A percentile compares a stretch with the other conserved stretches of the same genome.
phyloP scores from a whole-genome alignment of 495 filamentous ascomycete genomes.

The Pyronema domesticum region DNA sequence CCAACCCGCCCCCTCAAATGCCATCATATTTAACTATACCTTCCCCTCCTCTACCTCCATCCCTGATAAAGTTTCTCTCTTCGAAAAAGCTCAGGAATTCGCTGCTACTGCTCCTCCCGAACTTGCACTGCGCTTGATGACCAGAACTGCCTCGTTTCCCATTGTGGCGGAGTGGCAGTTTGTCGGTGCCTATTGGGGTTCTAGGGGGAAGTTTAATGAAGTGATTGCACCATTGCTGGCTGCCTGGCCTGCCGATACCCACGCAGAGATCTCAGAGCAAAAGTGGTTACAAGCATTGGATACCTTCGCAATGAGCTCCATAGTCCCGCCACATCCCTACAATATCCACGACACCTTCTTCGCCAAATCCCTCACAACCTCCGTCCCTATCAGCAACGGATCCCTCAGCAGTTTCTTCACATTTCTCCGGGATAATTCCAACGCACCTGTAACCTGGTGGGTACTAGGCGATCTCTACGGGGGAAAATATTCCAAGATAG shows the following conservation, averaged over 20 bases:
- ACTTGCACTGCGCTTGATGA: slow-evolving; percentile 8
- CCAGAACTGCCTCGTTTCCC: background rate
- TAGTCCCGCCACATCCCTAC: background rate
- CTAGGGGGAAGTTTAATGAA: slow-evolving; percentile 8
- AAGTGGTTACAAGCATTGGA: slow-evolving; percentile 12
- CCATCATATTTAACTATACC: slow-evolving; percentile 12
- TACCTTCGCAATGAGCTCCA: slow-evolving; percentile 5
- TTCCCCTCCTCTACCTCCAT: slow-evolving; percentile 5
- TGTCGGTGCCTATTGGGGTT: slow-evolving; percentile 18
- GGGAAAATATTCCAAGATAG: slow-evolving; percentile 32
- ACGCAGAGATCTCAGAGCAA: slow-evolving; percentile 2
- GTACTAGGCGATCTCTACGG: slow-evolving; percentile 40
- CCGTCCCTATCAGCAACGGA: slow-evolving; percentile 7
- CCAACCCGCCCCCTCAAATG: slow-evolving; percentile 34
- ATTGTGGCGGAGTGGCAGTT: slow-evolving; percentile 5
- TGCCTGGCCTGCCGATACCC: slow-evolving; percentile 8
- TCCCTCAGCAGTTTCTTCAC: slow-evolving; percentile 15
- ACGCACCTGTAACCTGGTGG: slow-evolving; percentile 29
- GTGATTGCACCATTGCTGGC: slow-evolving; percentile 18
- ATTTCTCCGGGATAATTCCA: slow-evolving; percentile 1
- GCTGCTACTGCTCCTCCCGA: slow-evolving; percentile 9
- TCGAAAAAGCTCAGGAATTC: slow-evolving; percentile 11
- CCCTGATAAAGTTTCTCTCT: slow-evolving; percentile 9
- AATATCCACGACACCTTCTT: slow-evolving; percentile 14
- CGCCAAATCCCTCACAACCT: slow-evolving; percentile 15